phyloP scores from a whole-genome alignment of 768 basidiomycete species.

The Boletus pseudopeckii region DNA sequence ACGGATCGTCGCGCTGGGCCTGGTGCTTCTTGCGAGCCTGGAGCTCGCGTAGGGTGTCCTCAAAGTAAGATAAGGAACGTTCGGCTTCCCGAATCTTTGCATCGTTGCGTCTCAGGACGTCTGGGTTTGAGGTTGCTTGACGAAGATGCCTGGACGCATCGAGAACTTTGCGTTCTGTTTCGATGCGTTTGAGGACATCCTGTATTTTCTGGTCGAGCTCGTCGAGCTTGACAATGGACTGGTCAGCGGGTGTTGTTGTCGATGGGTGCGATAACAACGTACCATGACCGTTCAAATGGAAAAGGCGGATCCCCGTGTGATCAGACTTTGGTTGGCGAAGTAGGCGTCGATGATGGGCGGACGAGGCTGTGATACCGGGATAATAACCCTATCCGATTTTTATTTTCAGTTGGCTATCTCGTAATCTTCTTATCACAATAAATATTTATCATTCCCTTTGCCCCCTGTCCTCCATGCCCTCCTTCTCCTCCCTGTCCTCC shows the following conservation, averaged over 20 bases:
- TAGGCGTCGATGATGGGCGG: conserved; percentile 20
- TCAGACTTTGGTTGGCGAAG: conserved; percentile 8
- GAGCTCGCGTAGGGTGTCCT: conserved; percentile 79
- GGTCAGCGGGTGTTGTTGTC: conserved; percentile 4
- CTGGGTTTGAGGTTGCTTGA: conserved; percentile 80
- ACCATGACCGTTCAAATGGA: conserved; percentile 30
- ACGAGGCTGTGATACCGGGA: conserved; percentile 31
- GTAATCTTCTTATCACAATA: conserved; percentile 18
- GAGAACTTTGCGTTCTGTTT: conserved; percentile 89
- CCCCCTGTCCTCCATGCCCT: conserved; percentile 27
- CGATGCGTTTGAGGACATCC: conserved; percentile 85
- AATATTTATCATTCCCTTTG: conserved; percentile 5
- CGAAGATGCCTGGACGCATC: conserved; percentile 78
- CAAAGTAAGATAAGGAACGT: conserved; percentile 80
- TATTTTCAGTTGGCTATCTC: conserved; percentile 26
- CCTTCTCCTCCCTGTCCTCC: conserved; percentile 29
- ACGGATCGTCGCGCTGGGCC: conserved; percentile 52
- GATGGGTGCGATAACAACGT: conserved; percentile 13
- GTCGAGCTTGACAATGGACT: conserved; percentile 24
- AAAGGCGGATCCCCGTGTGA: conserved; percentile 15
- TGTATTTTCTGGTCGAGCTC: conserved; percentile 93
- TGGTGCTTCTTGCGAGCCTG: conserved; percentile 71
- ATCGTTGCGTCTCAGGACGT: conserved; percentile 79
- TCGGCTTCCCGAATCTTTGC: conserved; percentile 85
- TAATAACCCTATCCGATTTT: conserved; percentile 17